phyloP scores from a whole-genome alignment of 371 early-diverging fungal species.

The Rhizomucor miehei region DNA sequence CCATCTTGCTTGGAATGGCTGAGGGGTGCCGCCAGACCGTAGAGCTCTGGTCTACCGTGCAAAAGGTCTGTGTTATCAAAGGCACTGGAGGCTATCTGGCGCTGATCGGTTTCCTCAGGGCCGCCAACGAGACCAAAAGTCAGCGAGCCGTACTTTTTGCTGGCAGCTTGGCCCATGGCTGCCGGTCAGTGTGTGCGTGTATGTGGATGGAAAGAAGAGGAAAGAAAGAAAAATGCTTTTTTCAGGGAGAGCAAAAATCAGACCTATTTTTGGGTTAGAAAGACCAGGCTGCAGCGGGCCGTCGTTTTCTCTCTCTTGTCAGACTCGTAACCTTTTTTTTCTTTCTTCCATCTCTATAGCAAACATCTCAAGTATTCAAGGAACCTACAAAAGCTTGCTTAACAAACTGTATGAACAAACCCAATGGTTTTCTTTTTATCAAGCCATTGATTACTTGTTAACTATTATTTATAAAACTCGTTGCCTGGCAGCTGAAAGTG shows the following conservation, averaged over 20 bases:
- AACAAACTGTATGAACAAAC: too few relatives aligned
- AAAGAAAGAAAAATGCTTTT: conserved; percentile 1
- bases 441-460: too few relatives aligned
- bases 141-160: conserved; percentile 1
- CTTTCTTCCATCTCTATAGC: too few relatives aligned
- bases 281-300: not conserved
- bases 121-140: not conserved
- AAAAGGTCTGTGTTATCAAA: not conserved
- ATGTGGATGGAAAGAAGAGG: not conserved
- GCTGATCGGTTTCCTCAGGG: not conserved
- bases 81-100: not conserved
- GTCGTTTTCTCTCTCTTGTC: not conserved
- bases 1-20: not conserved
- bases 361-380: too few relatives aligned
- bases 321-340: too few relatives aligned
- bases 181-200: not conserved
- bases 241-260: not conserved
- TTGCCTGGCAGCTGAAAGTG: too few relatives aligned
- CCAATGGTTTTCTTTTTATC: too few relatives aligned
- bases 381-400: too few relatives aligned
- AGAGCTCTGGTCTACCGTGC: not conserved
- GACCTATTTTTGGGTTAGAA: not conserved
- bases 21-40: not conserved
- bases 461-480: too few relatives aligned
- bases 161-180: conserved; percentile 1